Conservation (phyloP, 768 basidiomycete species). For the Agaricus sinodeliciosus region DNA sequence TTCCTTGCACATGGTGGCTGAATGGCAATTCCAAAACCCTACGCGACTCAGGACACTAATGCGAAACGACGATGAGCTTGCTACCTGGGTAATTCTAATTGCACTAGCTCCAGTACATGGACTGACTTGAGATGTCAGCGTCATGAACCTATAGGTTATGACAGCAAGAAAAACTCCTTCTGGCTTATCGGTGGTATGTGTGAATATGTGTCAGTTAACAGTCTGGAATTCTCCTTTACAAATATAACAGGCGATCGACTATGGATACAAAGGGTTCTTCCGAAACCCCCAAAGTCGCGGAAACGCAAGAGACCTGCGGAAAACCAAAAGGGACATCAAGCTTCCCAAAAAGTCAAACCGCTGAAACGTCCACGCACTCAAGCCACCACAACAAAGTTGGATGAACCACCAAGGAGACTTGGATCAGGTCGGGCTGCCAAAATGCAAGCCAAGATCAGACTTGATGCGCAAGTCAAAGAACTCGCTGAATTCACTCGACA, state of each 20-base stretch:
- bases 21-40: slow-evolving; percentile 87
- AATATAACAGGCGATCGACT: slow-evolving; percentile 61
- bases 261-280: slow-evolving; percentile 76
- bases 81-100: slow-evolving; percentile 57
- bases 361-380: slow-evolving; percentile 19
- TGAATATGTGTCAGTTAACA: slow-evolving; percentile 4
- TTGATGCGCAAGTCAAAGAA: slow-evolving; percentile 64
- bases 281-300: slow-evolving; percentile 34
- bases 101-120: slow-evolving; percentile 3
- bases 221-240: neutral
- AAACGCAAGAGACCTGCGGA: slow-evolving; percentile 32
- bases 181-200: slow-evolving; percentile 78
- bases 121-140: slow-evolving; percentile 39
- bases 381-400: neutral
- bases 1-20: slow-evolving; percentile 62
- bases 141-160: slow-evolving; percentile 81
- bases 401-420: slow-evolving; percentile 19
- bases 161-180: slow-evolving; percentile 71
- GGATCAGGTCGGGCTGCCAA: slow-evolving; percentile 61
- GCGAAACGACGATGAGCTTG: slow-evolving; percentile 73
- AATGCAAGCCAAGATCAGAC: slow-evolving; percentile 59
- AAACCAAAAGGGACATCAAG: slow-evolving; percentile 9
- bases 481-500: slow-evolving; percentile 57
- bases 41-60: slow-evolving; percentile 61
- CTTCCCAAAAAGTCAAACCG: slow-evolving; percentile 13